Conservation (phyloP, 1,284 basidiomycete species). For the Ganoderma meredithae region DNA sequence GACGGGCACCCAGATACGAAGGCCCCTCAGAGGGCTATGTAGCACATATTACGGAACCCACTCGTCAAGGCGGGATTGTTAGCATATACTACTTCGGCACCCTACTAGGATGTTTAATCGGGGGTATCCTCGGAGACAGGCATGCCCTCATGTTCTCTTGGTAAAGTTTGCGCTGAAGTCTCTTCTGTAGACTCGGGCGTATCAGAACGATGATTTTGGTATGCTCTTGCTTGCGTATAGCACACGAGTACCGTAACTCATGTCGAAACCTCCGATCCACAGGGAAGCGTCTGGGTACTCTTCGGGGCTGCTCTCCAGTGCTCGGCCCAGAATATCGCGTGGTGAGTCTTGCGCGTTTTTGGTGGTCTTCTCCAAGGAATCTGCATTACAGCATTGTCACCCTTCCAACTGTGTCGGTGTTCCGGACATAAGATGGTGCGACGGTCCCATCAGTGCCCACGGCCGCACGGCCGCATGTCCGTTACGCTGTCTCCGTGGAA, state of each 20-base stretch:
- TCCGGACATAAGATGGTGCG: not conserved
- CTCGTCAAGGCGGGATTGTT: constrained; percentile 60
- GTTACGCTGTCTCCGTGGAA: not conserved
- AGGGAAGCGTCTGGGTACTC: constrained; percentile 52
- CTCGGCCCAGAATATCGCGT: constrained; percentile 56
- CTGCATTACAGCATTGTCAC: constrained; percentile 1
- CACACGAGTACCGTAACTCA: constrained; percentile 1
- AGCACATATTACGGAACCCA: constrained; percentile 56
- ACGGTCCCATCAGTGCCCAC: not conserved
- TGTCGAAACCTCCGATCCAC: constrained; percentile 8
- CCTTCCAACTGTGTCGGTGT: not conserved
- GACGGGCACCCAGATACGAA: constrained; percentile 42
- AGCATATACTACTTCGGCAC: constrained; percentile 59
- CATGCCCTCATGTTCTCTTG: constrained; percentile 17
- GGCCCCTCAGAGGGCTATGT: constrained; percentile 54
- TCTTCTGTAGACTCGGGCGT: constrained; percentile 46
- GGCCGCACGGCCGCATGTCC: constrained; percentile 1
- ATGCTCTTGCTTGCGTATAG: constrained; percentile 17
- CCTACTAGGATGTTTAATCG: constrained; percentile 56
- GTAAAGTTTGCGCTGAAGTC: not conserved
- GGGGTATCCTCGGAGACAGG: constrained; percentile 51
- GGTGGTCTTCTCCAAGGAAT: not conserved
- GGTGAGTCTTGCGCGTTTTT: constrained; percentile 40
- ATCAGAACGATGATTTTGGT: constrained; percentile 53
- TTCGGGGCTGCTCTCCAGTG: constrained; percentile 58